Base-by-base conservation (phyloP, 2,329 filamentous ascomycete genomes). In the Metarhizium guizhouense region DNA sequence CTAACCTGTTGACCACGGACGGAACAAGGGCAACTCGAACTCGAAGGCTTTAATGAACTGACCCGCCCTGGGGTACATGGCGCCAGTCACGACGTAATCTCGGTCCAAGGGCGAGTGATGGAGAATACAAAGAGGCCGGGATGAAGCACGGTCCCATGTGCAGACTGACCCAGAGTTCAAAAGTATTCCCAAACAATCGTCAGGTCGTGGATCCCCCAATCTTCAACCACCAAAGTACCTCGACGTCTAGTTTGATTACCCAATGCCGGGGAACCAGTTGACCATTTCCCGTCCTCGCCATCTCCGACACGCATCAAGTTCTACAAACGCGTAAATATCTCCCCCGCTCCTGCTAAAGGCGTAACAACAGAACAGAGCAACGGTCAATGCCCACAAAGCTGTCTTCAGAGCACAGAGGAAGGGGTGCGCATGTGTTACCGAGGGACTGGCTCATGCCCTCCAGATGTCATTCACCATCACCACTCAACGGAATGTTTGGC, bases 1-100 rank as follows among this genome's bases (percentile, higher is more conserved):
- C 29, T 18, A 8, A 10, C 34, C 29, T 14, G n/a, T 11, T 32
- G 40, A 20, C 30, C 29, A 14, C 47, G 25, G 25, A 52, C 30
- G 34, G 49, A 49, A 38, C 16, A 18, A 8, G 42, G 40, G 20
- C 45, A 5, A 36, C 34, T 16, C 11, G 7, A 14, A 29, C 47
- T 45, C 45, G n/a, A 48, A 29, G n/a, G 43, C 51, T 57, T 54
- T 57, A 32, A 57, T 57, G 55, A 57, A 38, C 30, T 34, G 55
- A 45, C 55, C 55, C 55, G 55, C 55, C 29, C 32, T 11, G 16
- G 25, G 36, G 53, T 36, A 55, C 47, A 42, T 51, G n/a, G 25
- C 42, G 11, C 45, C 51, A 49, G 36, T 52, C 43, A 11, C n/a
- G 51, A 18, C 38, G 51, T 36, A 53, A 53, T 50, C 36, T 49